phyloP scores from a whole-genome alignment of 306 rosid genomes.

The Gynostemma pentaphyllum region DNA sequence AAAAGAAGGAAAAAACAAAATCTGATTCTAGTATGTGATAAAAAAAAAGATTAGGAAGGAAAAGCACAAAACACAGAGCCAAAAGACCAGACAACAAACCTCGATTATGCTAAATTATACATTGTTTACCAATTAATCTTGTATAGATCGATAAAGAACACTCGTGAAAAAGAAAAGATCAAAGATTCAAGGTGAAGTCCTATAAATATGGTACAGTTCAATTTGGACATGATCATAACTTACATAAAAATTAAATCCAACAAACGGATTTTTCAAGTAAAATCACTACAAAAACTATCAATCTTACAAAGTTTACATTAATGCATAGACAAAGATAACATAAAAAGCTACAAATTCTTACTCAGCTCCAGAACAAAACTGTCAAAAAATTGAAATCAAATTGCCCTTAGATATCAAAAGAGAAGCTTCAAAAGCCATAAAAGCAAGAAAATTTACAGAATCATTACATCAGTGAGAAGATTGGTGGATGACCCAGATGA shows the following conservation, averaged over 20 bases:
- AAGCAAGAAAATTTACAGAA: background rate
- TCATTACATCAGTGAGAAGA: background rate
- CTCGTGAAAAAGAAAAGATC: conserved; percentile 13
- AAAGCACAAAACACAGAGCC: background rate
- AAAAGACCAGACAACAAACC: conserved; percentile 2
- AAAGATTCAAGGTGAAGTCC: conserved; percentile 16
- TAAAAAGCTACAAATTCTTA: too few species aligned
- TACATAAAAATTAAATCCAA: background rate
- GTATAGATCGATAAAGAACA: conserved; percentile 20
- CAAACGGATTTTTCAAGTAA: background rate
- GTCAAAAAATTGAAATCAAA: background rate
- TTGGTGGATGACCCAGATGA: conserved; percentile 11
- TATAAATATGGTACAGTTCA: conserved; percentile 15
- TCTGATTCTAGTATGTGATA: background rate
- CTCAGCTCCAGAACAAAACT: too few species aligned
- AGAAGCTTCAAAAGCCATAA: background rate
- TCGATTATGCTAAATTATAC: background rate
- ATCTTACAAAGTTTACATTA: background rate
- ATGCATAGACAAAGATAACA: background rate
- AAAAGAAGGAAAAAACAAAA: background rate
- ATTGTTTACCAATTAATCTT: conserved; percentile 10
- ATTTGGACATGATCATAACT: background rate
- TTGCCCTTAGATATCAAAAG: background rate
- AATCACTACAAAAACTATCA: background rate
- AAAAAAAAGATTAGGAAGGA: background rate